phyloP scores from a whole-genome alignment of 108 stramenopile species.

The Cafeteria roenbergensis region DNA sequence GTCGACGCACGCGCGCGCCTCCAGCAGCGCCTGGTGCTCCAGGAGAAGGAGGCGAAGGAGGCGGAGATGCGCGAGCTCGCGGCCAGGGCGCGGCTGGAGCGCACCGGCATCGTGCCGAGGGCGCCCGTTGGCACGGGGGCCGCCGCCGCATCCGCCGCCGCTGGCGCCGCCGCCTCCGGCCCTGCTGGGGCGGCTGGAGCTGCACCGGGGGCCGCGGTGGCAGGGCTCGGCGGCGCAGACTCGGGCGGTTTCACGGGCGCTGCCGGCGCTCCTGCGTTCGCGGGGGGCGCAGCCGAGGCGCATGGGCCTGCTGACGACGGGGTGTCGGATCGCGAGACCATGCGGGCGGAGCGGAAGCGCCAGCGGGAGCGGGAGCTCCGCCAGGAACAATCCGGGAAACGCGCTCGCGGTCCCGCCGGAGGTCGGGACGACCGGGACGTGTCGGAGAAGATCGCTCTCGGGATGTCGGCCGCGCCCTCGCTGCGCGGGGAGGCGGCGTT shows the following conservation, averaged over 20 bases:
- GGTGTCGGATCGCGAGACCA: conserved; percentile 72
- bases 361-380: conserved; percentile 87
- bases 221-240: background rate
- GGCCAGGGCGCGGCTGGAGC: conserved; percentile 69
- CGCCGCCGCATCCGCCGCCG: conserved; percentile 3
- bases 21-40: conserved; percentile 63
- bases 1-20: conserved; percentile 71
- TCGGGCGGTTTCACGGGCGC: background rate
- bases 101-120: conserved; percentile 30
- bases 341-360: conserved; percentile 67
- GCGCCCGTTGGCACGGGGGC: conserved; percentile 7
- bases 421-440: conserved; percentile 74
- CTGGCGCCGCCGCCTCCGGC: conserved; percentile 4
- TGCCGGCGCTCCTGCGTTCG: background rate
- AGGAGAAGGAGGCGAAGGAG: conserved; percentile 73
- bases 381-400: conserved; percentile 51
- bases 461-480: conserved; percentile 68
- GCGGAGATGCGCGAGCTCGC: conserved; percentile 79
- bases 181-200: background rate
- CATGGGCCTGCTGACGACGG: conserved; percentile 60
- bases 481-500: conserved; percentile 58
- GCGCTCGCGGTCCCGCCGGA: conserved; percentile 55
- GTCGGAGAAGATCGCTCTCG: conserved; percentile 90
- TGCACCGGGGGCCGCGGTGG: conserved; percentile 6
- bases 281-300: conserved; percentile 34